A percentile compares a stretch with the other conserved stretches of the same genome.
phyloP scores from a whole-genome alignment of 2,329 filamentous ascomycete species.

The Hortaea werneckii region DNA sequence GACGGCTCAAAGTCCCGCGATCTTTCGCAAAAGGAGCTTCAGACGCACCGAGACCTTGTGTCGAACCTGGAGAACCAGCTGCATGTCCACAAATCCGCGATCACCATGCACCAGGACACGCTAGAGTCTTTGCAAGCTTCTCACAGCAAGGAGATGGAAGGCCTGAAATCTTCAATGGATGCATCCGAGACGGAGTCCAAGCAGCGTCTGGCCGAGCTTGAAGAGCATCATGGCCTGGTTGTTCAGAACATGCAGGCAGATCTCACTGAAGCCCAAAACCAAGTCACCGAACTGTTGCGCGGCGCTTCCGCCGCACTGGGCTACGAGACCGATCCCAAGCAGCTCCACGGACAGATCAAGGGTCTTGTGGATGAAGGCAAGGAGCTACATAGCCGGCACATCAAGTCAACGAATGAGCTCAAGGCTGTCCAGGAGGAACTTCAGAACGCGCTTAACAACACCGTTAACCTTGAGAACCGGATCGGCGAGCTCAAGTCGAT shows the following conservation, averaged over 20 bases:
- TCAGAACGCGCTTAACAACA: conserved; percentile 28
- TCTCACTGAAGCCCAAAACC: conserved; percentile 49
- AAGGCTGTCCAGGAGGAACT: conserved; percentile 34
- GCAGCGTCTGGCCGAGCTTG: conserved; percentile 27
- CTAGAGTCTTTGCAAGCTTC: conserved; percentile 44
- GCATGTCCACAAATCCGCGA: conserved; percentile 44
- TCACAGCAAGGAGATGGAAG: conserved; percentile 48
- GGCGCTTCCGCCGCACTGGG: conserved; percentile 54
- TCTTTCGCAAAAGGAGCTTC: conserved; percentile 41
- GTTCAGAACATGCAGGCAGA: conserved; percentile 45
- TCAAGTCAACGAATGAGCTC: conserved; percentile 34
- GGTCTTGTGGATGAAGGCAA: conserved; percentile 36
- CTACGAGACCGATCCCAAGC: conserved; percentile 44
- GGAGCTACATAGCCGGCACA: conserved; percentile 31
- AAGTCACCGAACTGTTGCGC: conserved; percentile 51
- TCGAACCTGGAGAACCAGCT: conserved; percentile 48
- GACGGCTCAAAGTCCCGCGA: conserved; percentile 53
- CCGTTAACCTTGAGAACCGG: conserved; percentile 32
- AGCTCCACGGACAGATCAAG: conserved; percentile 34
- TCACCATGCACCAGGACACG: conserved; percentile 44
- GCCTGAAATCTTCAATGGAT: conserved; percentile 49
- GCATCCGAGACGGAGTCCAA: conserved; percentile 19
- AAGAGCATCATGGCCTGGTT: conserved; percentile 25
- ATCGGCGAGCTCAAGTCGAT: conserved; percentile 36
- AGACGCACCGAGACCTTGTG: conserved; percentile 42